Evolutionary conservation across 129 eudicot species (phyloP).

Genomic region (Flaveria brownii): DNA sequence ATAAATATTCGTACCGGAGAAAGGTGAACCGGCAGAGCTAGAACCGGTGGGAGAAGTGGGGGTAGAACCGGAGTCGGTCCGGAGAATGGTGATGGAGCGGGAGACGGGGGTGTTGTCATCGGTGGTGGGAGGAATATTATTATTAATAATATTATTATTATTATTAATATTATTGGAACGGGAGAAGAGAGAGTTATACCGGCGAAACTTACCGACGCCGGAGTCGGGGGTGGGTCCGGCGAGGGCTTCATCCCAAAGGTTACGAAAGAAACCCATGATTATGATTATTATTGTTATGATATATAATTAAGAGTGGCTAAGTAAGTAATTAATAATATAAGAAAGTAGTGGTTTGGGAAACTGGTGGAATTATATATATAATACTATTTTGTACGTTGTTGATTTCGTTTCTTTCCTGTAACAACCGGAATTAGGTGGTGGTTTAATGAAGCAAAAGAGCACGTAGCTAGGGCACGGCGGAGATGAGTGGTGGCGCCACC

Average conservation of each 20-base stretch:
- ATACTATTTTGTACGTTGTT: background rate
- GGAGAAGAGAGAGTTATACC: constrained; percentile 50
- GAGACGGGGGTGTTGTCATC: constrained; percentile 41
- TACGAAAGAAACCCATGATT: constrained; percentile 72
- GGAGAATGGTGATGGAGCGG: constrained; percentile 57
- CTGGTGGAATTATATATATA: background rate
- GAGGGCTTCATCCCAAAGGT: constrained; percentile 80
- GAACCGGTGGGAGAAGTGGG: constrained; percentile 64
- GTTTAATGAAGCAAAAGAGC: background rate
- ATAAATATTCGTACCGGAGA: constrained; percentile 41
- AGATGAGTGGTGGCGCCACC: constrained; percentile 36
- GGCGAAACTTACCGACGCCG: constrained; percentile 61
- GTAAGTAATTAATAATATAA: background rate
- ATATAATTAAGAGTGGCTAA: constrained; percentile 1
- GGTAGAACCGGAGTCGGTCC: constrained; percentile 35
- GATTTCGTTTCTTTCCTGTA: constrained; percentile 35
- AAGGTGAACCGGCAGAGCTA: constrained; percentile 56
- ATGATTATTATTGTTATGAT: background rate
- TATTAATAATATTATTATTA: no score
- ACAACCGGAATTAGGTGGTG: constrained; percentile 46
- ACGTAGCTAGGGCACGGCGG: background rate
- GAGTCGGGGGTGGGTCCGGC: constrained; percentile 66
- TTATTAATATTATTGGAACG: constrained; percentile 7
- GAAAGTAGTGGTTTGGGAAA: background rate
- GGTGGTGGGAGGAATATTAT: constrained; percentile 9